Conservation (phyloP, 2,329 filamentous ascomycete species). For the Paecilomyces sp. region DNA sequence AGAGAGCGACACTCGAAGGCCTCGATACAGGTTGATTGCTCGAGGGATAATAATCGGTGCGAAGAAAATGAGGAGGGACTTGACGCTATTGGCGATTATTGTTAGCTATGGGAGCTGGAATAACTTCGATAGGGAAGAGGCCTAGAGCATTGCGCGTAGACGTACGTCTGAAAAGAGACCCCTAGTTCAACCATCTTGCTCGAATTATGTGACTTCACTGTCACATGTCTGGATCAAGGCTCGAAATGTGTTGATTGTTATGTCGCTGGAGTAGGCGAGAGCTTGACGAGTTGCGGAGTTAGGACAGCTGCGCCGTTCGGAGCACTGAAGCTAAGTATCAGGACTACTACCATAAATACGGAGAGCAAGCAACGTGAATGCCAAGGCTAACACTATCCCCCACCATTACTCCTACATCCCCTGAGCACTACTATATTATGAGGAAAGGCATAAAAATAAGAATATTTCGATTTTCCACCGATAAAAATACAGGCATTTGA, state of each 20-base stretch:
- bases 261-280: neutral
- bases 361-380: neutral
- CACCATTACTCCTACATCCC: neutral
- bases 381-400: neutral
- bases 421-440: neutral
- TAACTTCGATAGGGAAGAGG: neutral
- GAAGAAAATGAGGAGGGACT: conserved; percentile 37
- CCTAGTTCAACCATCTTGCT: conserved; percentile 17
- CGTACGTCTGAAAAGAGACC: conserved; percentile 26
- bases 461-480: neutral
- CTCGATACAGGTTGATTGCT: conserved; percentile 30
- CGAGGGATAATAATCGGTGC: conserved; percentile 35
- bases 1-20: conserved; percentile 24
- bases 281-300: neutral
- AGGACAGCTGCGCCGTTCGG: neutral
- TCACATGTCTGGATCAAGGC: neutral
- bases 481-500: too few species aligned
- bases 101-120: neutral
- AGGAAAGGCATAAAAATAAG: neutral
- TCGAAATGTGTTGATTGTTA: neutral
- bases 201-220: neutral
- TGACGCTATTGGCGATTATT: conserved; percentile 22
- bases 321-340: neutral
- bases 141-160: conserved; percentile 3
- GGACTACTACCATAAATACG: neutral